phyloP scores from a whole-genome alignment of 495 filamentous ascomycete species.

The Aspergillus wentii region DNA sequence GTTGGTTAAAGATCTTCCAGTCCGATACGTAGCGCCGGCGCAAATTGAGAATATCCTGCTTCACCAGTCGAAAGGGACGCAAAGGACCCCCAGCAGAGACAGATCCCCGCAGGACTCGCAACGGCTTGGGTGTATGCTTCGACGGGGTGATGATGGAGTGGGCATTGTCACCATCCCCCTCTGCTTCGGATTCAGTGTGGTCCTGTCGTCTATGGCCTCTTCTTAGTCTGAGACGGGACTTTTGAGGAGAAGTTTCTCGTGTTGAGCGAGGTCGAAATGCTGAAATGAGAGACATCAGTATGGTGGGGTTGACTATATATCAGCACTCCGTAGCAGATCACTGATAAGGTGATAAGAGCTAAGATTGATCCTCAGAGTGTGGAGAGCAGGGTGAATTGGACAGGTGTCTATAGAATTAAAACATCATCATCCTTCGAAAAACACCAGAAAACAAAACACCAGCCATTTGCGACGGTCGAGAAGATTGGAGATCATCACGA shows the following conservation, averaged over 20 bases:
- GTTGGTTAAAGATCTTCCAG: slow-evolving; percentile 66
- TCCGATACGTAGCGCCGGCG: slow-evolving; percentile 56
- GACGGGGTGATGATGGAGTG: slow-evolving; percentile 39
- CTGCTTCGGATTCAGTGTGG: slow-evolving; percentile 6
- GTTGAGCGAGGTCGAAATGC: slow-evolving; percentile 34
- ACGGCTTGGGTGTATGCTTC: slow-evolving; percentile 35
- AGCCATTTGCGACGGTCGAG: too few species aligned
- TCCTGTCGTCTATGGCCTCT: slow-evolving; percentile 10
- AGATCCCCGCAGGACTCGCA: slow-evolving; percentile 29
- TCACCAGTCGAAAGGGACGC: slow-evolving; percentile 58
- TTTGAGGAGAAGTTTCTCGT: slow-evolving; percentile 19
- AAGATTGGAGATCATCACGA: too few species aligned
- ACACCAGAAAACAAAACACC: too few species aligned
- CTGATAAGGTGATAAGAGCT: neutral
- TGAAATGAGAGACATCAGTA: slow-evolving; percentile 29
- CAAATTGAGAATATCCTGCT: slow-evolving; percentile 54
- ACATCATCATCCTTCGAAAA: too few species aligned
- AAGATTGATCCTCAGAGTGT: too few species aligned
- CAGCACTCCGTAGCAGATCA: neutral
- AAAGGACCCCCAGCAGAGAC: slow-evolving; percentile 37
- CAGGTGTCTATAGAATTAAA: too few species aligned
- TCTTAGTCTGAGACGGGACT: slow-evolving; percentile 16
- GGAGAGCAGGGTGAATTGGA: too few species aligned
- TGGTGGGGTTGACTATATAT: neutral
- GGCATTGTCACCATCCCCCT: slow-evolving; percentile 23